Conservation (phyloP, 2,329 filamentous ascomycete genomes). For the Arachnomyces sp. region DNA sequence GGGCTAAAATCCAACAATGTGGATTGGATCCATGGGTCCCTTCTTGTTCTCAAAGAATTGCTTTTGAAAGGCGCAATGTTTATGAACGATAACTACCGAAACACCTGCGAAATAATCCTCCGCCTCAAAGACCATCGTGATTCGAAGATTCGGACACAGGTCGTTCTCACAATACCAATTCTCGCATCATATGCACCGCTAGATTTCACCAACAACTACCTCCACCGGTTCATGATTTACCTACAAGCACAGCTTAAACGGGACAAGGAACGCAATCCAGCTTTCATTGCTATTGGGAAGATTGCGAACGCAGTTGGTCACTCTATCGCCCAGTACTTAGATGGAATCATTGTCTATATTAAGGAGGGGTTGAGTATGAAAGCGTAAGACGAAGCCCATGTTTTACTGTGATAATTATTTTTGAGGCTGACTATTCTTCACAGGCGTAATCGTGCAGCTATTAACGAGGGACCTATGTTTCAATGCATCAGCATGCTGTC, state of each 20-base stretch:
- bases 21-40: slow-evolving; percentile 87
- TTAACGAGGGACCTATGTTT: slow-evolving; percentile 71
- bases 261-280: slow-evolving; percentile 87
- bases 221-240: slow-evolving; percentile 96
- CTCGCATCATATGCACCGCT: slow-evolving; percentile 86
- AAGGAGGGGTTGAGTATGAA: slow-evolving; percentile 80
- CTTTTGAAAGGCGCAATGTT: slow-evolving; percentile 96
- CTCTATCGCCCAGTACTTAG: slow-evolving; percentile 88
- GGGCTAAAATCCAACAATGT: slow-evolving; percentile 74
- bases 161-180: slow-evolving; percentile 85
- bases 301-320: slow-evolving; percentile 95
- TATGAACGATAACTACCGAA: slow-evolving; percentile 90
- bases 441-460: slow-evolving; percentile 48
- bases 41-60: slow-evolving; percentile 86
- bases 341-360: slow-evolving; percentile 88
- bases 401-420: slow-evolving; percentile 1
- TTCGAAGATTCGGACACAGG: slow-evolving; percentile 75
- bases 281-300: slow-evolving; percentile 91
- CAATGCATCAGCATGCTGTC: slow-evolving; percentile 96
- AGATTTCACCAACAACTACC: slow-evolving; percentile 78
- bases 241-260: slow-evolving; percentile 89
- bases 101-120: slow-evolving; percentile 86
- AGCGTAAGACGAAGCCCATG: slow-evolving; percentile 42
- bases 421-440: slow-evolving; percentile 20
- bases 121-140: slow-evolving; percentile 92